Base-by-base conservation (phyloP, 257 asterid genomes). In the Anisodus acutangulus region DNA sequence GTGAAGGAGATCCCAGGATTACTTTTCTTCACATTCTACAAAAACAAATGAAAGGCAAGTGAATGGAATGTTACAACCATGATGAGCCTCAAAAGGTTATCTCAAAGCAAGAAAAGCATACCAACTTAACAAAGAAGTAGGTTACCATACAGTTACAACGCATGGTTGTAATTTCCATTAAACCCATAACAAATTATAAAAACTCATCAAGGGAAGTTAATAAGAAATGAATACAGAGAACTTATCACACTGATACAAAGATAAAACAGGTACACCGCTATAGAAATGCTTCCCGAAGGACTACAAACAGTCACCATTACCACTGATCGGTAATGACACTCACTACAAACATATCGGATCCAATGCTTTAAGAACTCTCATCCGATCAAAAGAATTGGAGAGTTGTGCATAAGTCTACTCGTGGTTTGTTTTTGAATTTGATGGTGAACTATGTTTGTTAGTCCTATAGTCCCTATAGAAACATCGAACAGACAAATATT, bases 1-100 rank as follows among this genome's bases (percentile, higher is more conserved):
- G 93, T 90, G 81, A 94, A 95, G n/a, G 91, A 2, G 78, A 95
- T 94, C 84, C 97, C 98, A 8, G 97, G 97, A 82, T 90, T 91
- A 53, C 85, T 92, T 90, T 91, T 94, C 92, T 88, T 94, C 90
- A 94, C 88, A 87, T 88, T 90, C 98, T 95, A 90, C 80, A 60
- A 19, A 37, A 83, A 49, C 35, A 79, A 62, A 66, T 9, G 17
- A 47, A 82, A 68, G 81, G 47, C 45, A 22, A 22, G 63, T 26
- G 79, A 70, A 81, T 68, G n/a, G 72, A 81, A 49, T 41, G 55
- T 70, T 53, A 84, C 72, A 31, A 43, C 80, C 31, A 19, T 17
- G 59, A 43, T 17, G 49, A 51, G 17, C 68, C 49, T 13, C 37
- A 49, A 22, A 62, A 55, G 11, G 31, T 62, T 31, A 71, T 13